phyloP scores from a whole-genome alignment of 257 asterid species.

The Mitragyna speciosa region DNA sequence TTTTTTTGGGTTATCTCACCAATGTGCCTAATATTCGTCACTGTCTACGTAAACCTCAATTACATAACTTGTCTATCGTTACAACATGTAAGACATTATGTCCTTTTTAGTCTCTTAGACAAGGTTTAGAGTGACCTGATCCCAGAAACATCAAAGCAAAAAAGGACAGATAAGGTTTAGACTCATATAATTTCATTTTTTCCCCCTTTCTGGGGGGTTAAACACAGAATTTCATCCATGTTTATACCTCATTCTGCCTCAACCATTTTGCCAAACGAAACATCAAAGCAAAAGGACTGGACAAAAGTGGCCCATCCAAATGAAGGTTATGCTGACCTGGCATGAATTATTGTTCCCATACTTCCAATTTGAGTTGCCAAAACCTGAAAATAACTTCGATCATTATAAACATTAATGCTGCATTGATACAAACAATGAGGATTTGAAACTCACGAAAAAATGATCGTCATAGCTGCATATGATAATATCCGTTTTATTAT shows the following conservation, averaged over 20 bases:
- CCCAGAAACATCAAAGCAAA: neutral
- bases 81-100: neutral
- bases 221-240: neutral
- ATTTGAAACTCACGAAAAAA: slow-evolving; percentile 55
- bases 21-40: neutral
- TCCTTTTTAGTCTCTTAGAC: neutral
- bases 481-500: slow-evolving; percentile 65
- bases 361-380: slow-evolving; percentile 92
- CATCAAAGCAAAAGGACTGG: neutral
- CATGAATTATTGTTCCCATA: slow-evolving; percentile 90
- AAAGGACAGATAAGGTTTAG: neutral
- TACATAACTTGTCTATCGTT: neutral
- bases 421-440: neutral
- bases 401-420: neutral
- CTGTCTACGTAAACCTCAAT: neutral
- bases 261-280: neutral
- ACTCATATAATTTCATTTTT: neutral
- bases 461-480: slow-evolving; percentile 81
- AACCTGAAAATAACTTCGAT: slow-evolving; percentile 45
- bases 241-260: neutral
- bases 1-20: neutral
- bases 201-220: neutral
- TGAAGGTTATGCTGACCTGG: slow-evolving; percentile 47
- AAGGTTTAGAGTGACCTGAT: neutral
- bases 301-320: slow-evolving; percentile 2